Base-by-base conservation (phyloP, 2,329 filamentous ascomycete genomes). In the Aspergillus glaucus region DNA sequence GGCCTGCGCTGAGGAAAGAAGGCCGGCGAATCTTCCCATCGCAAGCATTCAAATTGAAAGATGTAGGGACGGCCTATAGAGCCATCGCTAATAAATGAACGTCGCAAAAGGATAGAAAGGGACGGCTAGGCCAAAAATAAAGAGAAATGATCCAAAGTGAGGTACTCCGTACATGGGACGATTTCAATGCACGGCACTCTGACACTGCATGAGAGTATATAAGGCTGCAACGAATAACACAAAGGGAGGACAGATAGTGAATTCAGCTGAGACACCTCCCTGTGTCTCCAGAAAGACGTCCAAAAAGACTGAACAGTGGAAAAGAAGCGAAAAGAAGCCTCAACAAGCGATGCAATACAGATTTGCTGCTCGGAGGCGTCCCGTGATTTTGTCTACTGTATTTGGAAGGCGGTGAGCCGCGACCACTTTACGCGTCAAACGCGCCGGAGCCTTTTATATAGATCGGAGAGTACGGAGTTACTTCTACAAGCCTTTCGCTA, bases 391-490 rank as follows among this genome's bases (percentile, higher is more conserved):
- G n/a, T n/a, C 34, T 40, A 40, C 19, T 14, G 3, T 3, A 43
- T 30, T 8, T 3, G 19, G 37, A 58, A 58, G 57, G 59, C 59
- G 59, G 59, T 61, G 40, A 55, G 30, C 2, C n/a, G 30, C 43
- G 44, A 17, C 32, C 52, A 60, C 57, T 60, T 57, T 58, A 59
- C 57, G 57, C 57, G 57, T 44, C 22, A 48, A 45, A 55, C 54
- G 54, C 56, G 57, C 49, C 43, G 15, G 34, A 1, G 5, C 32
- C 6, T 36, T 36, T n/a, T 15, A 14, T 28, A 15, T 14, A 15
- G 24, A 22, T 48, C 43, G 37, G 3, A 6, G 21, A n/a, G 14
- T 21, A 42, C 40, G 15, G 15, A 19, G 15, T 6, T 42, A 42
- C 3, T 14, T 24, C 40, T n/a, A 24, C 6, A 42, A n/a, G 17